A percentile compares a stretch with the other conserved stretches of the same genome.
These are phyloP conservation scores for Leptographium lundbergii DNA, from an alignment of 2,329 filamentous ascomycete genomes.

Conservation along the genomic window DNA sequence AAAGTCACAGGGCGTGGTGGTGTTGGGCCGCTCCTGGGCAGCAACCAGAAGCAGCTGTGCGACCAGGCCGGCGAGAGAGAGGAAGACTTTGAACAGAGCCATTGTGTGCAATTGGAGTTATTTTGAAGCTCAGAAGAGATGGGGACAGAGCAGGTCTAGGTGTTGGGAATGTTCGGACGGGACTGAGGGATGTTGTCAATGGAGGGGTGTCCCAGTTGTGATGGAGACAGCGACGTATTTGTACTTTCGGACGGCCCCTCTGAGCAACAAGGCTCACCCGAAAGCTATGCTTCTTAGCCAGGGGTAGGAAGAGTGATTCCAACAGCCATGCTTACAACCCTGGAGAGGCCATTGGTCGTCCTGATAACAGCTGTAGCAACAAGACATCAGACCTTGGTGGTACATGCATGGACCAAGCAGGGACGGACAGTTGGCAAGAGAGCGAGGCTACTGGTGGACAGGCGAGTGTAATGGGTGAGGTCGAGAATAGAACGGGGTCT, in stretches of 20 bases:
- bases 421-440: background rate
- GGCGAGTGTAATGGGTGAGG: too few species aligned
- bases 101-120: background rate
- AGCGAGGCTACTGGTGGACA: too few species aligned
- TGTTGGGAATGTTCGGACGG: too few species aligned
- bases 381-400: background rate
- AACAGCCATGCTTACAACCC: background rate
- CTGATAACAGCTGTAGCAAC: too few species aligned
- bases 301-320: background rate
- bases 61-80: background rate
- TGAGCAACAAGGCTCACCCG: too few species aligned
- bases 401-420: background rate
- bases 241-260: background rate
- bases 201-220: background rate
- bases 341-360: background rate
- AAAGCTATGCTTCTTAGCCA: background rate
- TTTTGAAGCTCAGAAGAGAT: background rate
- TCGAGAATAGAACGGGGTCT: too few species aligned
- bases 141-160: background rate
- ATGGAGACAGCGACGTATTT: background rate
- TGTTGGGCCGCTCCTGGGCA: constrained; percentile 3
- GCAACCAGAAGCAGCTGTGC: background rate
- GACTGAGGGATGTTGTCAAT: too few species aligned
- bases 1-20: constrained; percentile 4
- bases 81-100: background rate